Conservation (phyloP, 1,139 yeast species). For the Pneumocystis murina region DNA sequence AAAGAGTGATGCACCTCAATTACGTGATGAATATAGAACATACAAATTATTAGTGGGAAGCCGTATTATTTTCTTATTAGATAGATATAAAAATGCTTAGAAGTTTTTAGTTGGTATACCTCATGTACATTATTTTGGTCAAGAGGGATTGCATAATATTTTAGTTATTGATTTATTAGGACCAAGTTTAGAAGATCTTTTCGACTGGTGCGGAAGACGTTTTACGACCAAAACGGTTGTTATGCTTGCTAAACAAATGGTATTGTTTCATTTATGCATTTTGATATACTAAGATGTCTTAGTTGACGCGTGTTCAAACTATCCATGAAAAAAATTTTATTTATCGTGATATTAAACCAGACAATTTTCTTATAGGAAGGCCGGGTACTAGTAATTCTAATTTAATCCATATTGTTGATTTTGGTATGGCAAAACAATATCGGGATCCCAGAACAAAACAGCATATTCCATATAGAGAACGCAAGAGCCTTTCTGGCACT, state of each 20-base stretch:
- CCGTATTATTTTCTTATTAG: slow-evolving; percentile 11
- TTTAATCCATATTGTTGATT: slow-evolving; percentile 43
- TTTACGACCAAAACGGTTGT: slow-evolving; percentile 80
- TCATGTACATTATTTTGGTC: slow-evolving; percentile 90
- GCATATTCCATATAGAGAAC: slow-evolving; percentile 92
- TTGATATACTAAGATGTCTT: neutral
- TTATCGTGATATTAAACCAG: slow-evolving; percentile 92
- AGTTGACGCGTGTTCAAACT: slow-evolving; percentile 51
- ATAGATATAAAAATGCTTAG: neutral
- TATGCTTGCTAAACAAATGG: slow-evolving; percentile 85
- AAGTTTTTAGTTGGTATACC: slow-evolving; percentile 55
- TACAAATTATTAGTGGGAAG: slow-evolving; percentile 72
- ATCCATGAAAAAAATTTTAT: slow-evolving; percentile 83
- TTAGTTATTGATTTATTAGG: slow-evolving; percentile 86
- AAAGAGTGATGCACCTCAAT: slow-evolving; percentile 93
- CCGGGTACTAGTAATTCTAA: slow-evolving; percentile 37
- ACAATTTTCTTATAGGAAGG: slow-evolving; percentile 74
- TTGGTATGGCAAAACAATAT: slow-evolving; percentile 97
- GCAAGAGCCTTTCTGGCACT: slow-evolving; percentile 86
- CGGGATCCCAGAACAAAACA: slow-evolving; percentile 88
- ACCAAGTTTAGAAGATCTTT: slow-evolving; percentile 87
- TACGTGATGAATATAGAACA: slow-evolving; percentile 87
- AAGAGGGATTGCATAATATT: slow-evolving; percentile 90
- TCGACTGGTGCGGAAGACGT: slow-evolving; percentile 94
- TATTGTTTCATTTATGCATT: slow-evolving; percentile 18